Base-by-base conservation (phyloP, 2,329 filamentous ascomycete species). In the Fusarium multiceps region DNA sequence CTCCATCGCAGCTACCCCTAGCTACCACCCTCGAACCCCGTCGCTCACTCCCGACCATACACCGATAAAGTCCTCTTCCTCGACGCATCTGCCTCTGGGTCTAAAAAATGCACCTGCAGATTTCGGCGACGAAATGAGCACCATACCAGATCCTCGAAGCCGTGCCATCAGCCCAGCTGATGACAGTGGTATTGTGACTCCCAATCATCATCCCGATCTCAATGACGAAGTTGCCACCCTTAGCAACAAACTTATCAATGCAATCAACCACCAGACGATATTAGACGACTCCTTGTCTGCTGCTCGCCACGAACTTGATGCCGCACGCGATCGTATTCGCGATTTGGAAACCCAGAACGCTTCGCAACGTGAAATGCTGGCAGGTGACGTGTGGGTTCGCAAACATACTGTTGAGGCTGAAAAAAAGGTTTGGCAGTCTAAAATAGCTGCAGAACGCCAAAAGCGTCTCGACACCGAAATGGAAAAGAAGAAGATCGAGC, bases 241-340 rank as follows among this genome's bases (percentile, higher is more conserved):
- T 32, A 98, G 94, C 81, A 95, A 94, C 50, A 99, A 99, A 80
- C 89, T 99, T 68, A 95, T 99, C 74, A 95, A 96, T 77, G 95
- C 96, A 46, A 98, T 99, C 81, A 99, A 99, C 78, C 92, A 97
- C 79, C 94, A 98, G 80, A 98, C 94, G 10, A 90, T 88, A 23
- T 87, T 99, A 46, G 96, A 98, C 80, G 96, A 99, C 79, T 92
- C 89, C 13, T 85, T 99, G 20, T 91, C 93, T 51, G 90, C 89
- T 54, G 92, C 94, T 18, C 89, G 94, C 40, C 91, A 94, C 78
- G 94, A 98, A 77, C 84, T 98, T 48, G 93, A 97, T 57, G 80
- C 87, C 34, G 89, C 93, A 11, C 88, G 86, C 63, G 87, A 90
- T 49, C 88, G 87, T 73, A 87, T 97, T 55, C 85, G 84, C 56